Base-by-base conservation (phyloP, 108 stramenopile genomes). In the Thalassiosira profunda region DNA sequence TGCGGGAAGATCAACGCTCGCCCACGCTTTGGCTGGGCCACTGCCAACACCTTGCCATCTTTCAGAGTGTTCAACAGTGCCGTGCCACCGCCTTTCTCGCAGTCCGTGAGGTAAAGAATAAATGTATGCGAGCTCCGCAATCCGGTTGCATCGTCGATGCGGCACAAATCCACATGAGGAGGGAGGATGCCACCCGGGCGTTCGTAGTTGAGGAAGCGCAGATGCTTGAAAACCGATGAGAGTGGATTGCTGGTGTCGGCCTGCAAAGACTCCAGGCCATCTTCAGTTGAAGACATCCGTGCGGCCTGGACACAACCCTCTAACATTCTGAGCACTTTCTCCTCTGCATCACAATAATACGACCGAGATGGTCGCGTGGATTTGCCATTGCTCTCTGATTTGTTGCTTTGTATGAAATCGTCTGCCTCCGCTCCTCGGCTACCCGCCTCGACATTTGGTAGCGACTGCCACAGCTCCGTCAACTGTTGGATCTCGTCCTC, bases 1-100 rank as follows among this genome's bases (percentile, higher is more conserved):
- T 93, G 92, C 18, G 91, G 92, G 59, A 93, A 93, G 0, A 90
- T 72, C 8, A 93, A 75, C 11, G 86, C 70, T 14, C 89, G 76
- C 52, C 89, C 87, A 45, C 75, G 53, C 47, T 49, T 76, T 0
- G 92, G 92, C 25, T 74, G 63, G 9, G 83, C 86, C 8, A 44
- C 44, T 5, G 84, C 84, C 35, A 86, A 55, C 2, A 87, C 72
- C 9, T 58, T 57, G 1, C 66, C 59, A 35, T 72, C 60, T 29
- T 63, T 51, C 26, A 88, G 57, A 28, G 85, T 52, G 17, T 77
- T 58, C 30, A 93, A 53, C 57, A 93, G 48, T 2, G 70, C 57
- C 2, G 92, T 93, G 49, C 87, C 92, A 23, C 92, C 92, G 11
- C 92, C 89, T 2, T 57, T 2, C 8, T 67, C 44, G 53, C 89